Evolutionary conservation across 805 yeast species (phyloP).

Genomic region (Nakazawaea pomicola): DNA sequence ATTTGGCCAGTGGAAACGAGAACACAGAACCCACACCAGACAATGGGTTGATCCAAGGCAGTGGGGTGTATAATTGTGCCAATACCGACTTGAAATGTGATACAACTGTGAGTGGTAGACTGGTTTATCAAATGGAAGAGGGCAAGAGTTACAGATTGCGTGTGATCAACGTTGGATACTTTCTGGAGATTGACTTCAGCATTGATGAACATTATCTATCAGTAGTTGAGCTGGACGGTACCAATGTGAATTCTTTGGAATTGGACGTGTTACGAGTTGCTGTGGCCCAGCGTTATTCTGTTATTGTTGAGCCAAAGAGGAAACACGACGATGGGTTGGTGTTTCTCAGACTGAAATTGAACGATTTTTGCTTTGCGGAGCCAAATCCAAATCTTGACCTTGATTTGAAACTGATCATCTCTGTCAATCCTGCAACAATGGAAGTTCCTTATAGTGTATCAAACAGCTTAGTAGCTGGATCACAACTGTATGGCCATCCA

Average conservation of each 20-base stretch:
- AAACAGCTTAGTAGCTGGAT: neutral
- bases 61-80: constrained; percentile 18
- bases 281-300: constrained; percentile 20
- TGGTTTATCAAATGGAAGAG: constrained; percentile 30
- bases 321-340: constrained; percentile 9
- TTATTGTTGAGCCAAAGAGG: constrained; percentile 14
- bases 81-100: constrained; percentile 13
- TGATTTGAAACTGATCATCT: constrained; percentile 17
- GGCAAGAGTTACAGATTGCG: constrained; percentile 43
- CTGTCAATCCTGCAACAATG: neutral
- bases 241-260: constrained; percentile 39
- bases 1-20: constrained; percentile 18
- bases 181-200: constrained; percentile 50
- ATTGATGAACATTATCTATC: constrained; percentile 49
- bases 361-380: constrained; percentile 17
- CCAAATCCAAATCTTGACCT: constrained; percentile 15
- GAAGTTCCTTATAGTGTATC: neutral
- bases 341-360: constrained; percentile 17
- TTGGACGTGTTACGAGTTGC: constrained; percentile 16
- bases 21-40: constrained; percentile 22
- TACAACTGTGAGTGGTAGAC: constrained; percentile 7
- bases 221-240: constrained; percentile 58
- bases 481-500: constrained; percentile 15
- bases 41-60: constrained; percentile 18
- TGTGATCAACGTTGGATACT: constrained; percentile 51